Conservation (phyloP, 768 basidiomycete species). For the Hemileccinum impolitum region DNA sequence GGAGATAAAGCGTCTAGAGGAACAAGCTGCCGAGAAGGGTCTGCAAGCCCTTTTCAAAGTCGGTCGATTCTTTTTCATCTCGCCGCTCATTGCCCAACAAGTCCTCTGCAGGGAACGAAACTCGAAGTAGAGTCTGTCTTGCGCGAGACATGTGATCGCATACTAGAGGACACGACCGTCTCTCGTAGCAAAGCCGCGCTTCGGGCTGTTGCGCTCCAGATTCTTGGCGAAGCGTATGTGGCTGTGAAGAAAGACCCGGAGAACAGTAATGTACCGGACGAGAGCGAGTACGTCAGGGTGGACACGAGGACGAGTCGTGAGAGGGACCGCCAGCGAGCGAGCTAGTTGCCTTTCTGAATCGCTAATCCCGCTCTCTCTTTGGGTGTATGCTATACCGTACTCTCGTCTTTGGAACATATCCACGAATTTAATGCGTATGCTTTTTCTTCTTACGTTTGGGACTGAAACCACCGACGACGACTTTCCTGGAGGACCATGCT, state of each 20-base stretch:
- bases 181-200: constrained; percentile 57
- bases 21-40: constrained; percentile 92
- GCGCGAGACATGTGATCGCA: constrained; percentile 82
- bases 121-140: constrained; percentile 88
- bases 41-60: constrained; percentile 90
- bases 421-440: constrained; percentile 1
- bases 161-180: constrained; percentile 58
- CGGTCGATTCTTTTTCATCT: not conserved
- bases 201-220: constrained; percentile 78
- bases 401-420: constrained; percentile 2
- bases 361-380: not conserved
- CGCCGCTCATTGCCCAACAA: not conserved
- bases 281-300: constrained; percentile 78
- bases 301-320: constrained; percentile 69
- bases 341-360: constrained; percentile 12
- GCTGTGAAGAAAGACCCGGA: constrained; percentile 62
- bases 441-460: not conserved
- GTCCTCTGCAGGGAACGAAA: constrained; percentile 66
- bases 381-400: constrained; percentile 4
- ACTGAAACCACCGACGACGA: too few species aligned
- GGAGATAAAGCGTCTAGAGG: constrained; percentile 79
- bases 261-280: constrained; percentile 40
- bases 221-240: constrained; percentile 79
- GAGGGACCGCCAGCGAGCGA: constrained; percentile 32
- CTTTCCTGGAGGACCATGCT: too few species aligned